Conservation (phyloP, 768 basidiomycete species). For the Filobasidium floriforme region DNA sequence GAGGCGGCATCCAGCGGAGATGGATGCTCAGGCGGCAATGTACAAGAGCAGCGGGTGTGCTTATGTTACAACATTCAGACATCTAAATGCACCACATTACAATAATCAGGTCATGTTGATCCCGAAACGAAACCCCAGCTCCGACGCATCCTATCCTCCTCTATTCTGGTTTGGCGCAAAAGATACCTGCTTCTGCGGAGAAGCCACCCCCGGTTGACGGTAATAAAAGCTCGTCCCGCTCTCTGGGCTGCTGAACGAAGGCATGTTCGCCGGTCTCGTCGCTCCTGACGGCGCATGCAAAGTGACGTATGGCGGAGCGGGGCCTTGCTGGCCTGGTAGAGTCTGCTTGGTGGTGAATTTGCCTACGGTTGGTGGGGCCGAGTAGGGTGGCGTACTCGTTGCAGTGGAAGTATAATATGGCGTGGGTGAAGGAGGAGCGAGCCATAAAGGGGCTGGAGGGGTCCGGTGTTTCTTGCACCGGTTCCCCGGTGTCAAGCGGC, state of each 20-base stretch:
- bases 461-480: background rate
- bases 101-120: no score
- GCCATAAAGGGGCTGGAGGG: background rate
- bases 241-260: background rate
- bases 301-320: background rate
- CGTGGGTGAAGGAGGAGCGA: background rate
- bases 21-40: background rate
- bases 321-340: background rate
- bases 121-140: no score
- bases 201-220: background rate
- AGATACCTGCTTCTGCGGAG: background rate
- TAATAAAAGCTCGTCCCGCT: slow-evolving; percentile 7
- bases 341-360: background rate
- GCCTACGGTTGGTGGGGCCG: background rate
- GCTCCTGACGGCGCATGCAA: background rate
- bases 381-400: background rate
- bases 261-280: background rate
- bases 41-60: background rate
- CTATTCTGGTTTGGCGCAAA: background rate
- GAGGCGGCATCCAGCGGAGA: no score
- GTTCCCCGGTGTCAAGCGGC: background rate
- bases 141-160: background rate
- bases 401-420: background rate
- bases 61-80: background rate
- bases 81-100: background rate